phyloP scores from a whole-genome alignment of 345 rosid species.

The Gossypium longicalyx region DNA sequence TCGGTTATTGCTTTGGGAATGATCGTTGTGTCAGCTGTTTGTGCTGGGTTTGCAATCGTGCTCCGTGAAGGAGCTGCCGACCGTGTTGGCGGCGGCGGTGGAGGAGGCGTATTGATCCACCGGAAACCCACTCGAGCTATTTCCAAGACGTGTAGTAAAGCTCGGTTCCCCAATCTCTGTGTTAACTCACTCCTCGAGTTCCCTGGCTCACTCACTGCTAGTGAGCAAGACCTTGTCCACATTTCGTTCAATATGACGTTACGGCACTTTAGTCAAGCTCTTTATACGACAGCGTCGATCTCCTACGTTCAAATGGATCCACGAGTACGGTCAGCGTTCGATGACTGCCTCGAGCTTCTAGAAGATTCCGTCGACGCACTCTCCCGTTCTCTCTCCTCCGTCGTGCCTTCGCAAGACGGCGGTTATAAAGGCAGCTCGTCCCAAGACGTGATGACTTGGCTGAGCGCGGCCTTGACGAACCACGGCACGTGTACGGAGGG shows the following conservation, averaged over 20 bases:
- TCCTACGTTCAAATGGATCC: constrained; percentile 54
- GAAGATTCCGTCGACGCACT: constrained; percentile 85
- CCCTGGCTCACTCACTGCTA: constrained; percentile 59
- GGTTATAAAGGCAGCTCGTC: constrained; percentile 19
- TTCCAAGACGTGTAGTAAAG: constrained; percentile 53
- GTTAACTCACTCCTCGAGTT: constrained; percentile 55
- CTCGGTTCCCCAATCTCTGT: constrained; percentile 68
- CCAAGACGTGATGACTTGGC: constrained; percentile 89
- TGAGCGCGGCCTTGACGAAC: constrained; percentile 86
- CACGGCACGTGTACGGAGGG: constrained; percentile 96
- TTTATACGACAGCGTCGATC: constrained; percentile 52
- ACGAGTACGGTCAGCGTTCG: constrained; percentile 67
- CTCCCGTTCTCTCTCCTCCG: constrained; percentile 53
- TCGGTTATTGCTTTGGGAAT: constrained; percentile 39
- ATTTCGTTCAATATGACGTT: constrained; percentile 91
- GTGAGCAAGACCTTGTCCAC: constrained; percentile 73
- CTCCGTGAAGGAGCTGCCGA: constrained; percentile 24
- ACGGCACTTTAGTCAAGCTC: constrained; percentile 70
- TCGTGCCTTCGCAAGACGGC: constrained; percentile 24
- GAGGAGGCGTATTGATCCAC: neutral
- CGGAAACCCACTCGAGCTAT: constrained; percentile 72
- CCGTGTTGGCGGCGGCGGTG: neutral
- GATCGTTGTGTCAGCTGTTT: constrained; percentile 55
- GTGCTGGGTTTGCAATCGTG: constrained; percentile 40
- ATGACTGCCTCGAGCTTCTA: constrained; percentile 81